These are phyloP conservation scores for Ceratobasidium sp. DNA, from an alignment of 1,284 basidiomycete species.

Conservation along the genomic window DNA sequence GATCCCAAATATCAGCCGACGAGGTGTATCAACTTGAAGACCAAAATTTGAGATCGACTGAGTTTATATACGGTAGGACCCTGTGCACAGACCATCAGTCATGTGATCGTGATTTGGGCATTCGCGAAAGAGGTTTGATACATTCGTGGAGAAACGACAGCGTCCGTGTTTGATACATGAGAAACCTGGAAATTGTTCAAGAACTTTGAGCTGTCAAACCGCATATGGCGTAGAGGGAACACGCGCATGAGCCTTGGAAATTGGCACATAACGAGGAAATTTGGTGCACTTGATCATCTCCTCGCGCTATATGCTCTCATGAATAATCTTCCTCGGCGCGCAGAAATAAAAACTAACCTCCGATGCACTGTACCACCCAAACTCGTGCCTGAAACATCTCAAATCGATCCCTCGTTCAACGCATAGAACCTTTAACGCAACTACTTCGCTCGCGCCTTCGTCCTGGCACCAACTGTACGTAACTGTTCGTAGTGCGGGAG, in stretches of 20 bases:
- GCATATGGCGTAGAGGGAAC: conserved; percentile 30
- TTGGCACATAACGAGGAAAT: conserved; percentile 29
- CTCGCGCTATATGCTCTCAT: conserved; percentile 6
- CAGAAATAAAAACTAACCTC: conserved; percentile 11
- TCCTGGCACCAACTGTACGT: conserved; percentile 33
- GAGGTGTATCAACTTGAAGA: conserved; percentile 36
- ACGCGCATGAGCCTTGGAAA: conserved; percentile 28
- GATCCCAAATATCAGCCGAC: conserved; percentile 38
- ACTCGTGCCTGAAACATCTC: conserved; percentile 35
- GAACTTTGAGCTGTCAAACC: background rate
- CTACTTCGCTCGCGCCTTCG: conserved; percentile 27
- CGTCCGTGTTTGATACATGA: conserved; percentile 1
- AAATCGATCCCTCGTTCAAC: conserved; percentile 31
- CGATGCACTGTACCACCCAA: conserved; percentile 25
- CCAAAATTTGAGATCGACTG: background rate
- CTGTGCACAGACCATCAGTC: conserved; percentile 19
- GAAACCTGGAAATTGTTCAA: background rate
- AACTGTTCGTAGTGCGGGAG: conserved; percentile 19
- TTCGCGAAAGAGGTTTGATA: background rate
- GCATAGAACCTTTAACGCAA: conserved; percentile 23
- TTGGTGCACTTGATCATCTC: conserved; percentile 21
- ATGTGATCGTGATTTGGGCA: background rate
- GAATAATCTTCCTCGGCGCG: background rate
- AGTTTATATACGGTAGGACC: conserved; percentile 11
- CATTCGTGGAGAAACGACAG: background rate